These are phyloP conservation scores for Globisporangium mamillatum DNA, from an alignment of 352 stramenopile genomes.

Conservation along the genomic window DNA sequence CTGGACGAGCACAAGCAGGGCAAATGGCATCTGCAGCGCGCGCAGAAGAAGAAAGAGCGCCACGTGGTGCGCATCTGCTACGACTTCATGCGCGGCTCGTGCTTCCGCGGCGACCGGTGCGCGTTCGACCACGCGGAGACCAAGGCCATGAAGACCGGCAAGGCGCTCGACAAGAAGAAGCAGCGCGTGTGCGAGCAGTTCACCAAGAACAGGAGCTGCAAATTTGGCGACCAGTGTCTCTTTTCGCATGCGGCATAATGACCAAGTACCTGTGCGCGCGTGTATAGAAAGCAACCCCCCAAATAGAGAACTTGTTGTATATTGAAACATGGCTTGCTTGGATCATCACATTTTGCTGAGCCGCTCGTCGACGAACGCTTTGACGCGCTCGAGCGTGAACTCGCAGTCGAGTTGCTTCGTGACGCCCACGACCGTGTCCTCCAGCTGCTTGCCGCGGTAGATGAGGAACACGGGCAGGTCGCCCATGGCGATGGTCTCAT, in stretches of 20 bases:
- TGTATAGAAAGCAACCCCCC: not conserved
- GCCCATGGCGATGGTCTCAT: conserved; percentile 54
- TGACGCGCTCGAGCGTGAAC: conserved; percentile 56
- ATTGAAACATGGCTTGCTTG: not conserved
- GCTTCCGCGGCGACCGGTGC: conserved; percentile 62
- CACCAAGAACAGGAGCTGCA: conserved; percentile 37
- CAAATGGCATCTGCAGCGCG: conserved; percentile 83
- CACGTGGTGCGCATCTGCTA: conserved; percentile 79
- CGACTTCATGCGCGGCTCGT: conserved; percentile 78
- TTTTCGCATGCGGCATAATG: conserved; percentile 50
- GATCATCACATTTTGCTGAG: conserved; percentile 18
- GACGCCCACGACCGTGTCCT: conserved; percentile 68
- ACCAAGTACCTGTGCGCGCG: not conserved
- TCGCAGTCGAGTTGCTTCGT: conserved; percentile 49
- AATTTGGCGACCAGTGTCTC: conserved; percentile 73
- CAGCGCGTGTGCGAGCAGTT: conserved; percentile 59
- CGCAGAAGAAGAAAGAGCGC: conserved; percentile 59
- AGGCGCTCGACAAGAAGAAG: conserved; percentile 50
- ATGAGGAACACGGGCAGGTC: conserved; percentile 73
- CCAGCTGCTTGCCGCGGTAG: conserved; percentile 45
- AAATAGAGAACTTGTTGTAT: conserved; percentile 13
- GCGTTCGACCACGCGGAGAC: conserved; percentile 71
- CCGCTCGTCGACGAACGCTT: conserved; percentile 33
- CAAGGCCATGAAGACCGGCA: conserved; percentile 57
- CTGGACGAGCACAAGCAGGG: conserved; percentile 71